phyloP scores from a whole-genome alignment of 305 asterid genomes.

The Coffea humblotiana region DNA sequence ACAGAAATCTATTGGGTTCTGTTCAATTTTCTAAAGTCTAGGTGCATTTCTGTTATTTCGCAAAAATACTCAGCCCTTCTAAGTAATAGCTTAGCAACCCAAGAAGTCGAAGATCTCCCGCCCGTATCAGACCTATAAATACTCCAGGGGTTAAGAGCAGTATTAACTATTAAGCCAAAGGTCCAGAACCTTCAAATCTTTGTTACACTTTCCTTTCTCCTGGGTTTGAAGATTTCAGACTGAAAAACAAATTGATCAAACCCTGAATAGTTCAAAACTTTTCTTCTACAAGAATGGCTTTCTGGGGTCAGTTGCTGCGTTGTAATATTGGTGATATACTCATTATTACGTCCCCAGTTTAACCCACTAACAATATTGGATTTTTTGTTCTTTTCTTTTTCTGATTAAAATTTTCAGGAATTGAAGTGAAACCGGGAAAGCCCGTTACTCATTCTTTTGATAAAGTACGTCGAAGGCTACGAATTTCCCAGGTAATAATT shows the following conservation, averaged over 20 bases:
- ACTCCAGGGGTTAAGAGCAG: too few relatives aligned
- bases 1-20: too few relatives aligned
- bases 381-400: neutral
- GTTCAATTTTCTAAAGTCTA: too few relatives aligned
- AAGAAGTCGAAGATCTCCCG: too few relatives aligned
- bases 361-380: slow-evolving; percentile 1
- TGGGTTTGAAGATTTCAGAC: neutral
- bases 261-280: neutral
- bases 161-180: too few relatives aligned
- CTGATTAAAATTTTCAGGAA: slow-evolving; percentile 40
- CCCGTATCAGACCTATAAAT: too few relatives aligned
- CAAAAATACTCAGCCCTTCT: too few relatives aligned
- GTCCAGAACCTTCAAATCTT: too few relatives aligned
- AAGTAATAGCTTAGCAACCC: too few relatives aligned
- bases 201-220: too few relatives aligned
- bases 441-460: slow-evolving; percentile 62
- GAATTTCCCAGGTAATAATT: slow-evolving; percentile 67
- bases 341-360: neutral
- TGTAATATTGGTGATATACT: neutral
- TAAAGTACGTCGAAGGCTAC: slow-evolving; percentile 60
- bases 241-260: neutral
- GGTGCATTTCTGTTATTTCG: too few relatives aligned
- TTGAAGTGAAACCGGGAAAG: slow-evolving; percentile 67
- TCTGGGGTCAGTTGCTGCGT: slow-evolving; percentile 50
- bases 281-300: slow-evolving; percentile 39